Conservation (phyloP, 768 basidiomycete species). For the Suillus alpinus region DNA sequence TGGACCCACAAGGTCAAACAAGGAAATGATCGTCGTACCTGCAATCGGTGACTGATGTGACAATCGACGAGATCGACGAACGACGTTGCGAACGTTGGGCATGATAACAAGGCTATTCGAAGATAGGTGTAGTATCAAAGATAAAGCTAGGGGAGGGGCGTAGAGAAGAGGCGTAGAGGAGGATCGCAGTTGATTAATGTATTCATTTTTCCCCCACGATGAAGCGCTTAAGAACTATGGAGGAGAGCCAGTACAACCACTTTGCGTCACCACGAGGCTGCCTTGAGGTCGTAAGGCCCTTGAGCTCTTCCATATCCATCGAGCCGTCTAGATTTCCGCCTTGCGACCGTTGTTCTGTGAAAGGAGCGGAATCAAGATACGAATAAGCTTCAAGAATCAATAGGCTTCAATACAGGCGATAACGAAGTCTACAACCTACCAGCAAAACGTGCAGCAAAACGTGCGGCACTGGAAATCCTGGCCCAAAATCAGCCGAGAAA, state of each 20-base stretch:
- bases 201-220: constrained; percentile 7
- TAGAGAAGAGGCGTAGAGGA: constrained; percentile 14
- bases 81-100: constrained; percentile 28
- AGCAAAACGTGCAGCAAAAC: neutral
- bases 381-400: neutral
- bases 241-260: constrained; percentile 22
- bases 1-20: constrained; percentile 22
- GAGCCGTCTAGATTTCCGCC: constrained; percentile 22
- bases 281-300: constrained; percentile 32
- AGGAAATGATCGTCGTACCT: constrained; percentile 25
- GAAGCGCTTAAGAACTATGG: constrained; percentile 30
- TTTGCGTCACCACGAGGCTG: constrained; percentile 40
- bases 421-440: neutral
- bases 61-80: constrained; percentile 44
- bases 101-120: constrained; percentile 18
- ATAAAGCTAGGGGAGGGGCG: constrained; percentile 3
- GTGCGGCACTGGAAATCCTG: neutral
- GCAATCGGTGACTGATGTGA: constrained; percentile 38
- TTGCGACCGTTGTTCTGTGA: constrained; percentile 8
- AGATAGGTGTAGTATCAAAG: constrained; percentile 6
- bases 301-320: constrained; percentile 23
- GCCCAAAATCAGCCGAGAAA: neutral
- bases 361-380: neutral
- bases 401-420: neutral
- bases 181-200: constrained; percentile 6